Base-by-base conservation (phyloP, 2,329 filamentous ascomycete species). In the Triangularia setosa region DNA sequence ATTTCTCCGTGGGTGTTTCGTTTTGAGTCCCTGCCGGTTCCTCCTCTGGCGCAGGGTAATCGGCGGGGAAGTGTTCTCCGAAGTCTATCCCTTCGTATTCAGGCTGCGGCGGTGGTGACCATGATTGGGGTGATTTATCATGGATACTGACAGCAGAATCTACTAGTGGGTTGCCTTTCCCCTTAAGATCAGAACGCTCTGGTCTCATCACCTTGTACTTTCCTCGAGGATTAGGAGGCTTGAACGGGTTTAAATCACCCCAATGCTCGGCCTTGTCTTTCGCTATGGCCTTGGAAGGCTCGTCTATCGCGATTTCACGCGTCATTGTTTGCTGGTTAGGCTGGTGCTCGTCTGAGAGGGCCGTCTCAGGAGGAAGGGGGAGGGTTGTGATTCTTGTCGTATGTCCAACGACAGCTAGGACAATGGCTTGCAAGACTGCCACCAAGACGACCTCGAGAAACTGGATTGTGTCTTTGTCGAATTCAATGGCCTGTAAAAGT, bases 21-120 rank as follows among this genome's bases (percentile, higher is more conserved):
- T 48, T 48, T 48, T 11, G 59, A 60, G 62, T 70, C 66, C 62
- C 67, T 59, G 6, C 62, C 55, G 53, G 24, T 44, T 35, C 69
- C 65, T 60, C 65, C 66, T 9, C n/a, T 21, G 40, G 40, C n/a
- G 21, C 18, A 21, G n/a, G 40, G 18, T 48, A 48, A 12, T 48
- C 40, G 40, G n/a, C 40, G 6, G 21, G 40, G 18, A 48, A 48
- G 4, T 21, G 40, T 48, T 48, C 40, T 18, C 12, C 40, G n/a
- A 21, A n/a, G n/a, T 40, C 16, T 14, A 40, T 3, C 4, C 14
- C 35, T 40, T 40, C 14, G 6, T 40, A 6, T 21, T 21, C 18
- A 21, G n/a, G 40, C 40, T 48, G 40, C 12, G 40, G 40, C 9
- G 40, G 40, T 8, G n/a, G 18, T 21, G 7, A 14, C 18, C 18